phyloP scores from a whole-genome alignment of 1,284 basidiomycete species.

The Rhizopogon parksii region DNA sequence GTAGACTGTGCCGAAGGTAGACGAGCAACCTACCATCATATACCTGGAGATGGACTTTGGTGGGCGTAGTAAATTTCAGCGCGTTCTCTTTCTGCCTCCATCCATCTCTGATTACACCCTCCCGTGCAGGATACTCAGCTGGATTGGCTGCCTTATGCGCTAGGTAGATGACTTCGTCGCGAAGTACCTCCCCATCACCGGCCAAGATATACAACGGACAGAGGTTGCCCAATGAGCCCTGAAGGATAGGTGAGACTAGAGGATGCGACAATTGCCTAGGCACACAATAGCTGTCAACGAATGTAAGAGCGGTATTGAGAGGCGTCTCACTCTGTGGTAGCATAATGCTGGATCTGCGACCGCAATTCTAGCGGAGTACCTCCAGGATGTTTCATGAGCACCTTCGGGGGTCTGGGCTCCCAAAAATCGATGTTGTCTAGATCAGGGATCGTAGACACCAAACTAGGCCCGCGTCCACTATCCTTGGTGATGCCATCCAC shows the following conservation, averaged over 20 bases:
- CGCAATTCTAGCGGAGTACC: slow-evolving; percentile 42
- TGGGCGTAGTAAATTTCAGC: slow-evolving; percentile 55
- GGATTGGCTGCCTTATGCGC: slow-evolving; percentile 84
- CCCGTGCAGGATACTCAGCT: slow-evolving; percentile 56
- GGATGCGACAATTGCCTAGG: slow-evolving; percentile 72
- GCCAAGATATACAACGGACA: slow-evolving; percentile 77
- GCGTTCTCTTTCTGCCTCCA: slow-evolving; percentile 46
- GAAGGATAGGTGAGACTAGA: slow-evolving; percentile 68
- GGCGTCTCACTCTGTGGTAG: slow-evolving; percentile 55
- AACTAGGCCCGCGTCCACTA: slow-evolving; percentile 3
- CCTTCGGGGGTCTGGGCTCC: slow-evolving; percentile 54
- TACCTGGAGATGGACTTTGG: slow-evolving; percentile 76
- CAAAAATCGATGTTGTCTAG: slow-evolving; percentile 33
- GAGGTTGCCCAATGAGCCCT: slow-evolving; percentile 77
- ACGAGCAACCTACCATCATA: slow-evolving; percentile 40
- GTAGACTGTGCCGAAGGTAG: neutral
- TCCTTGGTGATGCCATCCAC: neutral
- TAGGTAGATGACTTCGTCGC: slow-evolving; percentile 78
- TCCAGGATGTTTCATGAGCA: slow-evolving; percentile 47
- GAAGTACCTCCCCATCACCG: slow-evolving; percentile 73
- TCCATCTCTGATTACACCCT: slow-evolving; percentile 45
- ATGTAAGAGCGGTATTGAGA: neutral
- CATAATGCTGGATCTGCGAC: slow-evolving; percentile 79
- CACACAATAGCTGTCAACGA: neutral
- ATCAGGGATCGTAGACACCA: neutral